These are phyloP conservation scores for Leishmania braziliensis DNA, from an alignment of 208 protist genomes.

Conservation along the genomic window DNA sequence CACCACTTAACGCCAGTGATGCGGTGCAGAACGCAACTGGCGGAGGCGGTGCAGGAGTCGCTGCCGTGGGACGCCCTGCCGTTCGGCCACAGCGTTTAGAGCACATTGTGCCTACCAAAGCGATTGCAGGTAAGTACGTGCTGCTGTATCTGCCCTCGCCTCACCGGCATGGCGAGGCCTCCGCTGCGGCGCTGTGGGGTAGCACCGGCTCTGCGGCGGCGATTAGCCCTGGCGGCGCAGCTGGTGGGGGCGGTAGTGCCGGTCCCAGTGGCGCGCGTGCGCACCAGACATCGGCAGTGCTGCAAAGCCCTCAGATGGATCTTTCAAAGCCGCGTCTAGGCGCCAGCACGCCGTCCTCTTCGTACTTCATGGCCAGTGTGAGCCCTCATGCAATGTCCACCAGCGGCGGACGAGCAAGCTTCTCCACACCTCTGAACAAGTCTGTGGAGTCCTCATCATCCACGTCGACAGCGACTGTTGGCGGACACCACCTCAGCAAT, in stretches of 20 bases:
- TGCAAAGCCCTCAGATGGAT: constrained; percentile 13
- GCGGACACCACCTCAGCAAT: constrained; percentile 7
- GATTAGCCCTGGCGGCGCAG: neutral
- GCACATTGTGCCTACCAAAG: constrained; percentile 50
- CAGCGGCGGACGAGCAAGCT: constrained; percentile 8
- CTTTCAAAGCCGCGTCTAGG: constrained; percentile 16
- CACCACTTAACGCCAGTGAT: neutral
- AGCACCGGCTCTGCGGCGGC: neutral
- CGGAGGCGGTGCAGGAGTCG: neutral
- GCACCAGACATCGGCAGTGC: neutral
- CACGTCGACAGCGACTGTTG: constrained; percentile 2
- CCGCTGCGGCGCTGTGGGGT: constrained; percentile 17
- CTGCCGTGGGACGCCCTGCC: neutral
- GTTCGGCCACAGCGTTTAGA: constrained; percentile 28
- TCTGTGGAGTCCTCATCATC: constrained; percentile 2
- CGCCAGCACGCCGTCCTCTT: constrained; percentile 9
- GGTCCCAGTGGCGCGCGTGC: neutral
- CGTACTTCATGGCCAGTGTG: constrained; percentile 6
- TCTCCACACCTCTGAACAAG: constrained; percentile 15
- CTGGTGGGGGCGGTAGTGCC: neutral
- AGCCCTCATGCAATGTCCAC: constrained; percentile 13
- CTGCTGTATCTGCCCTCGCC: constrained; percentile 57
- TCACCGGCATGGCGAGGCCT: constrained; percentile 13
- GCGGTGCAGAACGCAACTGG: neutral
- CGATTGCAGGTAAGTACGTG: constrained; percentile 68